These are phyloP conservation scores for Saturnispora diversa DNA, from an alignment of 805 yeast species.

Conservation along the genomic window DNA sequence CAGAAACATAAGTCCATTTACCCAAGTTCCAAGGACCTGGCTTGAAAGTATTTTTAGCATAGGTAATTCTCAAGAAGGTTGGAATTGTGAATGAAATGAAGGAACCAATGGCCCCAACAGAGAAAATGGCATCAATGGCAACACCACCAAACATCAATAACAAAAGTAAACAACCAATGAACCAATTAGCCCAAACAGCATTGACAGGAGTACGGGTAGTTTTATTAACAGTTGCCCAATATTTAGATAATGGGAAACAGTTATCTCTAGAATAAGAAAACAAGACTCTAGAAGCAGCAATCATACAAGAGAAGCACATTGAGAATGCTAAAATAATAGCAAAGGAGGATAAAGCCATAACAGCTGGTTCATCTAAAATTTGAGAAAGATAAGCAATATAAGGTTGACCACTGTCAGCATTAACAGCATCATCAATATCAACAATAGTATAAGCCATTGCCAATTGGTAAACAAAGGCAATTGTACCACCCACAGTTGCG, in stretches of 20 bases:
- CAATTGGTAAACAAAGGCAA: slow-evolving; percentile 51
- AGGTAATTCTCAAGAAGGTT: slow-evolving; percentile 48
- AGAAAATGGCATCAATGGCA: slow-evolving; percentile 63
- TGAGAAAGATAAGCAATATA: slow-evolving; percentile 49
- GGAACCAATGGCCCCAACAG: slow-evolving; percentile 65
- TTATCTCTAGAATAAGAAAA: slow-evolving; percentile 64
- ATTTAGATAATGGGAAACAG: slow-evolving; percentile 49
- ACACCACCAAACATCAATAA: slow-evolving; percentile 57
- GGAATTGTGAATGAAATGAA: slow-evolving; percentile 64
- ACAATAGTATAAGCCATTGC: slow-evolving; percentile 56
- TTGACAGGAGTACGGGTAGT: slow-evolving; percentile 53
- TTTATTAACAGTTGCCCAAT: slow-evolving; percentile 43
- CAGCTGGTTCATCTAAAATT: slow-evolving; percentile 35
- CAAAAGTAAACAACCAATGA: slow-evolving; percentile 46
- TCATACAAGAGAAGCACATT: slow-evolving; percentile 54
- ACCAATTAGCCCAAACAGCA: slow-evolving; percentile 53
- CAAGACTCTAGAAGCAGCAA: slow-evolving; percentile 59
- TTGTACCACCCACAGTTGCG: slow-evolving; percentile 43
- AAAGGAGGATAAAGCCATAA: slow-evolving; percentile 36
- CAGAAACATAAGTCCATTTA: slow-evolving; percentile 39
- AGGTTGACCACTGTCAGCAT: slow-evolving; percentile 50
- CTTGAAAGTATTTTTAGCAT: slow-evolving; percentile 42
- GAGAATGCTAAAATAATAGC: slow-evolving; percentile 38
- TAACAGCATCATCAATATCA: slow-evolving; percentile 38
- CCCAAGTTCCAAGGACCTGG: slow-evolving; percentile 69